phyloP scores from a whole-genome alignment of 345 rosid species.

The Eutrema japonicum region DNA sequence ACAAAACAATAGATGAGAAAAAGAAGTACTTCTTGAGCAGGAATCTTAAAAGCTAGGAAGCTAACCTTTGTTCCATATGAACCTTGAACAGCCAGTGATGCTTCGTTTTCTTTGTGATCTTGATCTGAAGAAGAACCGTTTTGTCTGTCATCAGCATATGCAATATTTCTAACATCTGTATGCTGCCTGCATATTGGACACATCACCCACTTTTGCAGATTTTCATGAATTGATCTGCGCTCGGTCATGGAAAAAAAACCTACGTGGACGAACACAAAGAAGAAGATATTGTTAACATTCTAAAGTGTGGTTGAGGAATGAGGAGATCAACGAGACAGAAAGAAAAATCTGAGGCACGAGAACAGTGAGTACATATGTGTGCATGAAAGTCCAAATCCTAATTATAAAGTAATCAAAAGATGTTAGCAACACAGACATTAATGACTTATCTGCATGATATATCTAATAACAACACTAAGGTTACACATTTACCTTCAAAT shows the following conservation, averaged over 20 bases:
- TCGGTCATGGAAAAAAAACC: slow-evolving; percentile 89
- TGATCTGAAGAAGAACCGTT: slow-evolving; percentile 50
- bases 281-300: slow-evolving; percentile 27
- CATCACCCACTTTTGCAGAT: slow-evolving; percentile 75
- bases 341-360: not conserved
- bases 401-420: slow-evolving; percentile 16
- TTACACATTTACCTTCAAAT: slow-evolving; percentile 68
- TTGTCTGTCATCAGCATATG: slow-evolving; percentile 75
- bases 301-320: slow-evolving; percentile 10
- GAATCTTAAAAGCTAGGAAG: slow-evolving; percentile 15
- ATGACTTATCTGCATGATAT: slow-evolving; percentile 15
- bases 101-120: slow-evolving; percentile 57
- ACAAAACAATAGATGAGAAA: slow-evolving; percentile 35
- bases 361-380: slow-evolving; percentile 10
- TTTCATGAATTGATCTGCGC: slow-evolving; percentile 50
- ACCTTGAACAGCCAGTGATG: slow-evolving; percentile 72
- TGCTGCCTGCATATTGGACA: slow-evolving; percentile 95
- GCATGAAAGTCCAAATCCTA: not conserved
- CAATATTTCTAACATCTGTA: slow-evolving; percentile 81
- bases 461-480: slow-evolving; percentile 11
- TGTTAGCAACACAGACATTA: slow-evolving; percentile 15
- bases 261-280: slow-evolving; percentile 42
- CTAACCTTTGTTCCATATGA: slow-evolving; percentile 97
- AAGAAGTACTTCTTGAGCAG: slow-evolving; percentile 20
- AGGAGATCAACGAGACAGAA: not conserved